Base-by-base conservation (phyloP, 371 early-diverging fungal genomes). In the Modicella reniformis region DNA sequence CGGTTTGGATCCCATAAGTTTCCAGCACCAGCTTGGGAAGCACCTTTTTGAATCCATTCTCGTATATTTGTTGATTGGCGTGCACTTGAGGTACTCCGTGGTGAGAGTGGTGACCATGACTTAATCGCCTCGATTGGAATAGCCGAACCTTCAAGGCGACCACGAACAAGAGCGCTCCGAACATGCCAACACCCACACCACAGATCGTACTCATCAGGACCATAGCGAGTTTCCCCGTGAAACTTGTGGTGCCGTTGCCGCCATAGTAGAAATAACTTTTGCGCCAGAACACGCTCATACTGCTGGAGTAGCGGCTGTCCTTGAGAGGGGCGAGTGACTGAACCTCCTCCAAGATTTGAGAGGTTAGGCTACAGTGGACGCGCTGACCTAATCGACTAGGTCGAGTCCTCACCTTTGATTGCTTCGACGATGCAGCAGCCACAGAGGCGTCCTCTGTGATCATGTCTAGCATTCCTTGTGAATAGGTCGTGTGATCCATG, bases 191-290 rank as follows among this genome's bases (percentile, higher is more conserved):
- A 13, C 72, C 79, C 2, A 72, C 66, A 12, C 65, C 60, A 33
- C 79, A 77, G 23, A 72, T 37, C 5, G 72, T 72, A 34, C 69
- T 72, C 72, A 77, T 69, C 23, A 72, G 55, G n/a, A 72, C 55
- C 79, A 72, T 40, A 15, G 57, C 51, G 6, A 71, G 41, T n/a
- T 61, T 65, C 6, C 56, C 65, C 0, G 60, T 25, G 23, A 71
- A 7, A n/a, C 54, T 59, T 7, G 59, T 29, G 34, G 15, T 17
- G 5, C 50, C 44, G 12, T 13, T 41, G 37, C 33, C 34, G 13
- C 7, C 10, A 56, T 66, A 37, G n/a, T 47, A 52, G 15, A 33
- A 21, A 19, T 30, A 55, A 21, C 21, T 34, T 54, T 23, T 56
- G 62, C 25, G 52, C 62, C 49, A 61, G 28, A 49, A 55, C 21